phyloP scores from a whole-genome alignment of 768 basidiomycete genomes.

The Ephemerocybe angulata region DNA sequence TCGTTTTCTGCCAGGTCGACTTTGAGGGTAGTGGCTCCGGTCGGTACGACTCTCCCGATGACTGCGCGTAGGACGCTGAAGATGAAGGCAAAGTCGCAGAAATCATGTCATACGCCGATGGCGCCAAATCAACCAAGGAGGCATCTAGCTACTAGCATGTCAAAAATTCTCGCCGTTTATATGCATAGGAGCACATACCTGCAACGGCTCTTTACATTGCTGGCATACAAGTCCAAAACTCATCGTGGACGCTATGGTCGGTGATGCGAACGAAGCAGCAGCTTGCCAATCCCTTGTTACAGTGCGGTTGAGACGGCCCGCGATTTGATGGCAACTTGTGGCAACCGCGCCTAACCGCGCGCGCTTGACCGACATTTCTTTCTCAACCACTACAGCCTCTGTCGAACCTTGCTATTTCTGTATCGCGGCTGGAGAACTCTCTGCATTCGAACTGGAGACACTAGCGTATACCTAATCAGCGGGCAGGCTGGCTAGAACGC shows the following conservation, averaged over 20 bases:
- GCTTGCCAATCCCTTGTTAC: neutral
- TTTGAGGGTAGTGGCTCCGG: constrained; percentile 50
- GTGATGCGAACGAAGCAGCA: neutral
- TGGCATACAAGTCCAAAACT: constrained; percentile 61
- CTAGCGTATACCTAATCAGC: too few relatives aligned
- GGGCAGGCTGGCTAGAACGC: too few relatives aligned
- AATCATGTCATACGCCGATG: constrained; percentile 85
- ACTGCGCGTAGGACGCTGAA: constrained; percentile 22
- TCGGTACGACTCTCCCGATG: constrained; percentile 41
- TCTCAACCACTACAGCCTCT: too few relatives aligned
- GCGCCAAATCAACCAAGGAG: constrained; percentile 84
- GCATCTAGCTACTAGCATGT: constrained; percentile 63
- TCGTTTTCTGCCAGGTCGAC: constrained; percentile 60
- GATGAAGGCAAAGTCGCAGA: constrained; percentile 57
- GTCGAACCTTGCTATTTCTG: too few relatives aligned
- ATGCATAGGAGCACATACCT: constrained; percentile 45
- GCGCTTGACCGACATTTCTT: too few relatives aligned
- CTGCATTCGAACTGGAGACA: too few relatives aligned
- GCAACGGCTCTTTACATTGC: constrained; percentile 88
- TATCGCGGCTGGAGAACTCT: too few relatives aligned
- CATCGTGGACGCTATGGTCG: constrained; percentile 27
- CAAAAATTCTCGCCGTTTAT: constrained; percentile 8
- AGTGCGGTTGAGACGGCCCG: neutral
- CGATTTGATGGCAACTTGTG: too few relatives aligned
- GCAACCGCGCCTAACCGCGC: too few relatives aligned